Conservation (phyloP, 164 flowering plant species). For the Cinnamomum chago region DNA sequence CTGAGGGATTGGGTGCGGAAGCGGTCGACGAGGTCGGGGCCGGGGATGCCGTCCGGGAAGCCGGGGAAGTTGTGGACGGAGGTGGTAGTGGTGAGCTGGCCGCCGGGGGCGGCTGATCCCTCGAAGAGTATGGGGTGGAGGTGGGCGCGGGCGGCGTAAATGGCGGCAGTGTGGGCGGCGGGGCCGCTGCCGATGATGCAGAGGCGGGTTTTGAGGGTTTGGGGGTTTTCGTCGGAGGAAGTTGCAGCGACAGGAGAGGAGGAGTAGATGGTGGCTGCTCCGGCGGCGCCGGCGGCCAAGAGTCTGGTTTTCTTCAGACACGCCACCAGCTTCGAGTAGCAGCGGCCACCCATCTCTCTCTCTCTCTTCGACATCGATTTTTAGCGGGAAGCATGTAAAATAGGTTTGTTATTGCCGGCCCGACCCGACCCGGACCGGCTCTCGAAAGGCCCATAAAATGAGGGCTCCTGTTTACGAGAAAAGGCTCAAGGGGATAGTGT, state of each 20-base stretch:
- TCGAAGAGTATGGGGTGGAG: slow-evolving; percentile 88
- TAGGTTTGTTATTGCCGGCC: no score
- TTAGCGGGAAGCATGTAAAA: not conserved
- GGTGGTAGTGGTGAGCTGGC: slow-evolving; percentile 94
- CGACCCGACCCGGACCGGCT: no score
- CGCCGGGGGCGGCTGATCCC: slow-evolving; percentile 96
- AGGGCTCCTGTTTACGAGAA: no score
- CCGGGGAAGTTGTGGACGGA: slow-evolving; percentile 99
- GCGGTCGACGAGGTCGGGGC: slow-evolving; percentile 64
- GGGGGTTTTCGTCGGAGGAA: slow-evolving; percentile 34
- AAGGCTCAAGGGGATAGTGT: no score
- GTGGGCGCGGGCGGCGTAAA: slow-evolving; percentile 89
- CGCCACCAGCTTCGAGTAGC: not conserved
- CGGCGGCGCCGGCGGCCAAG: not conserved
- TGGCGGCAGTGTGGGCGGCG: slow-evolving; percentile 95
- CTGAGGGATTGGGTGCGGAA: slow-evolving; percentile 61
- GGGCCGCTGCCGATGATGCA: slow-evolving; percentile 98
- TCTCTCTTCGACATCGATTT: not conserved
- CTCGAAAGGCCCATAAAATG: no score
- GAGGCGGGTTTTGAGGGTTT: slow-evolving; percentile 48
- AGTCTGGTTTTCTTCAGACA: not conserved
- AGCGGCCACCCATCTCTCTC: not conserved
- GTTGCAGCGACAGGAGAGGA: slow-evolving; percentile 3
- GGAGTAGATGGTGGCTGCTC: not conserved
- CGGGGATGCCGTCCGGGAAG: slow-evolving; percentile 75